Evolutionary conservation across 179 eudicot genomes (phyloP), one percentile per base, ranked within the genome.

Genomic region (Sideroxylon spinosum): DNA sequence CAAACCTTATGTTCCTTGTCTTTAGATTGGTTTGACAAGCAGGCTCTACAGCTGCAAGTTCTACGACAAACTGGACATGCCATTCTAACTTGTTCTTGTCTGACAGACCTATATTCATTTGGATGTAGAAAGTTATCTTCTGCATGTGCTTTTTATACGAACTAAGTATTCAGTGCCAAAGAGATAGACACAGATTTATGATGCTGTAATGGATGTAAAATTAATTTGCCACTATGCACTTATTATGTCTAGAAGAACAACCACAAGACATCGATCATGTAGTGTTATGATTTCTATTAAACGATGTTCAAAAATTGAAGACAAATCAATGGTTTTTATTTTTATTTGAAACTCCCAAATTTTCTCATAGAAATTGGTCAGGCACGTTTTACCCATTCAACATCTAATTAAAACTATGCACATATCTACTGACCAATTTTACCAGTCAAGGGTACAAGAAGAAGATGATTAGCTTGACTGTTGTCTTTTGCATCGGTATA

Each of bases 21-120:
- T 84, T 87, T 89, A 48, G 85, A 82, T 79, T 73, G 86, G 78
- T 78, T 81, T 55, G 57, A 77, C 76, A 59, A 76, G 80, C 99
- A 96, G 61, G 85, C 81, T 78, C 87, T 89, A 82, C 99, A 96
- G 78, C 81, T 81, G 77, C 99, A 96, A 82, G 85, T 88, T 78
- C 84, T 89, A 73, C 79, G 83, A 81, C 99, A 96, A 82, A 91
- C 95, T 64, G 98, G 94, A 78, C 99, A 96, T 82, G 70, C 78
- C 74, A 56, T 68, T 82, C 84, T 83, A 59, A 96, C 80, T 76
- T 57, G 59, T 46, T 94, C 95, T 86, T 88, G 80, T 73, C 86
- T 86, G 76, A 84, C 87, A 69, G 73, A 69, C 91, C 99, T 96
- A 80, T 76, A 80, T 59, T 23, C 70, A 80, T 70, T 78, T 25